Evolutionary conservation across 2,329 filamentous ascomycete genomes (phyloP).

Genomic region (Sclerotinia subarctica): DNA sequence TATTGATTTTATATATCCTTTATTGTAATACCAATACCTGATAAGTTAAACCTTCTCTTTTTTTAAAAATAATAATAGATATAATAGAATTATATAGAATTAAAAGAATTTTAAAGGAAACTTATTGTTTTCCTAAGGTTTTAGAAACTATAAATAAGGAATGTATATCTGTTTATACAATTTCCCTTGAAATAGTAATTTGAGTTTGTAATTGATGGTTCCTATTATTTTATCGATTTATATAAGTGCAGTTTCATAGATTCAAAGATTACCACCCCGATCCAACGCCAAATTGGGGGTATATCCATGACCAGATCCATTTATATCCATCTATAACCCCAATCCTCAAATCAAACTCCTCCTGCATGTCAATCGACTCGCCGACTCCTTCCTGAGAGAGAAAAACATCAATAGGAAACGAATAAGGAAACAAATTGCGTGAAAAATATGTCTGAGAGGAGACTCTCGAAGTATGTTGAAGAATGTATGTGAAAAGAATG

Average conservation of each 20-base stretch:
- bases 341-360: neutral
- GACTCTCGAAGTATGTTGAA: neutral
- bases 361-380: neutral
- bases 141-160: too few species aligned
- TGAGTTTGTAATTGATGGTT: too few species aligned
- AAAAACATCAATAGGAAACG: neutral
- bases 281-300: conserved; percentile 3
- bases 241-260: neutral
- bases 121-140: too few species aligned
- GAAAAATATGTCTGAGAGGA: neutral
- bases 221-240: too few species aligned
- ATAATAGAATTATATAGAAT: too few species aligned
- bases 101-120: too few species aligned
- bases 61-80: too few species aligned
- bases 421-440: neutral
- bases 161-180: too few species aligned
- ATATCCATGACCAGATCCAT: conserved; percentile 13
- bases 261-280: neutral
- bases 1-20: too few species aligned
- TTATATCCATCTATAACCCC: conserved; percentile 9
- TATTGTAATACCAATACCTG: too few species aligned
- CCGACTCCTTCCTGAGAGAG: neutral
- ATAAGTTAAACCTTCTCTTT: too few species aligned
- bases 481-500: neutral
- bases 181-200: too few species aligned